A percentile compares a stretch with the other conserved stretches of the same genome.
phyloP scores from a whole-genome alignment of 1,284 basidiomycete genomes.

The Boletus smithii region DNA sequence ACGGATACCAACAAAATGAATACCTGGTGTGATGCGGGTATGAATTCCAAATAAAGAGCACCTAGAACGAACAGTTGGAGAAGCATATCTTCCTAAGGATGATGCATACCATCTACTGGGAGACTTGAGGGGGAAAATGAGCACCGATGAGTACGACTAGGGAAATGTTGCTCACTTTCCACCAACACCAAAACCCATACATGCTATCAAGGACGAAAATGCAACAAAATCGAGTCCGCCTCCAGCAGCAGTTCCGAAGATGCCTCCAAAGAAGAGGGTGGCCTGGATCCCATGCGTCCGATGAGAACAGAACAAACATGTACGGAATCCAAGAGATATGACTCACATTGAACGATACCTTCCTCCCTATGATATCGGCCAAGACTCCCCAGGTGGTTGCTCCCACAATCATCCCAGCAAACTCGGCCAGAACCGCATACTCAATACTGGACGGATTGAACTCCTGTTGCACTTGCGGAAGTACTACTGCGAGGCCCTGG shows the following conservation, averaged over 20 bases:
- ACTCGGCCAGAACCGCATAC: constrained; percentile 53
- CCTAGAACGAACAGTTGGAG: constrained; percentile 30
- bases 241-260: constrained; percentile 59
- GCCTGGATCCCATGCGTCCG: constrained; percentile 25
- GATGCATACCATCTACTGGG: constrained; percentile 48
- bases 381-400: constrained; percentile 53
- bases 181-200: constrained; percentile 55
- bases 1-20: neutral
- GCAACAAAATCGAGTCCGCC: constrained; percentile 50
- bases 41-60: constrained; percentile 54
- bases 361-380: constrained; percentile 50
- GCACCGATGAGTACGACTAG: neutral
- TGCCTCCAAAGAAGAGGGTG: constrained; percentile 55
- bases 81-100: neutral
- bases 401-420: constrained; percentile 55
- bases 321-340: neutral
- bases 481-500: constrained; percentile 52
- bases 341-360: constrained; percentile 51
- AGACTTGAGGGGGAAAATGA: constrained; percentile 31
- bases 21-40: constrained; percentile 51
- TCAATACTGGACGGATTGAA: constrained; percentile 43
- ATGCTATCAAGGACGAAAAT: constrained; percentile 49
- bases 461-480: constrained; percentile 46
- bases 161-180: constrained; percentile 44
- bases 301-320: neutral